phyloP scores from a whole-genome alignment of 176 grass and related monocot genomes.

The Puccinellia tenuiflora region DNA sequence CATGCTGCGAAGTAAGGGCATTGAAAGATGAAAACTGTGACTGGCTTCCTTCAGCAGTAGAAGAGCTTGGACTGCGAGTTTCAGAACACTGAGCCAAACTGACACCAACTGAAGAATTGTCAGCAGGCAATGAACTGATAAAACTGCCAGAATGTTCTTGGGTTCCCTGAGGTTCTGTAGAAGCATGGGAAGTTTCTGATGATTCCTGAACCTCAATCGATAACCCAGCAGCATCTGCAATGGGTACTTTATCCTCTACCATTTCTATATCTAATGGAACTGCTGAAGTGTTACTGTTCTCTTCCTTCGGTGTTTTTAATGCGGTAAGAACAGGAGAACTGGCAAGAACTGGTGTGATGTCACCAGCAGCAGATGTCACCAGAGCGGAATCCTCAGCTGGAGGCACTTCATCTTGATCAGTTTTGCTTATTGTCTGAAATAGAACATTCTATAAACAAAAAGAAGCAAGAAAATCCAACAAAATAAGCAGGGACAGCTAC shows the following conservation, averaged over 20 bases:
- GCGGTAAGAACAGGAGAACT: constrained; percentile 36
- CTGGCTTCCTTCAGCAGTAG: constrained; percentile 48
- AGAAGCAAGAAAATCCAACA: constrained; percentile 6
- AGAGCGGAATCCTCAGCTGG: constrained; percentile 32
- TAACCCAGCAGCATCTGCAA: constrained; percentile 38
- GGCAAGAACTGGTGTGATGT: constrained; percentile 17
- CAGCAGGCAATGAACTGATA: constrained; percentile 34
- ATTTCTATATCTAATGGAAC: constrained; percentile 39
- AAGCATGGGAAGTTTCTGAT: constrained; percentile 69
- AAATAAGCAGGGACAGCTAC: neutral
- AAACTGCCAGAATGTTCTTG: constrained; percentile 60
- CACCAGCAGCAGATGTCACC: constrained; percentile 33
- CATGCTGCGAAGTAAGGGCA: constrained; percentile 32
- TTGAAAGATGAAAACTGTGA: constrained; percentile 38
- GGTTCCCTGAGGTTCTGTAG: constrained; percentile 48
- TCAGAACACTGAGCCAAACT: constrained; percentile 55
- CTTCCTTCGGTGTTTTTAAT: constrained; percentile 30
- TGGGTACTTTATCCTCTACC: constrained; percentile 45
- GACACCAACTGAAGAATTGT: constrained; percentile 44
- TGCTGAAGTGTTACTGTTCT: constrained; percentile 33
- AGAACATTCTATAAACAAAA: constrained; percentile 17
- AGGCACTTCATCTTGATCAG: constrained; percentile 21
- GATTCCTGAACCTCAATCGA: constrained; percentile 58
- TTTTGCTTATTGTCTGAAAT: constrained; percentile 43
- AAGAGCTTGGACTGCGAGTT: constrained; percentile 51